Evolutionary conservation across 2,329 filamentous ascomycete species (phyloP).

Genomic region (Ophiostoma quercus): DNA sequence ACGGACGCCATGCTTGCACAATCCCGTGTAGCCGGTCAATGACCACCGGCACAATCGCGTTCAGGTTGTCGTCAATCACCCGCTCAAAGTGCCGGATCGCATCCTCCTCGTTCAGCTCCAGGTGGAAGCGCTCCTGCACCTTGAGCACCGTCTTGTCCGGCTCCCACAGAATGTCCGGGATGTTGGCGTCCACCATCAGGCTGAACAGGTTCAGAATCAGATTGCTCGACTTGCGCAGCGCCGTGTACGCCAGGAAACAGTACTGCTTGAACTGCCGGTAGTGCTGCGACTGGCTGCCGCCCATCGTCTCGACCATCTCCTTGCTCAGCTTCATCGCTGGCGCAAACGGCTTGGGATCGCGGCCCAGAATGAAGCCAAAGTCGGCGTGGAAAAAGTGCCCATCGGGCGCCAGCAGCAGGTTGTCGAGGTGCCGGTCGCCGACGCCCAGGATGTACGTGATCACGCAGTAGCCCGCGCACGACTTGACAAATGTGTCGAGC

Average conservation of each 20-base stretch:
- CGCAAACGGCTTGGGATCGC: slow-evolving; percentile 95
- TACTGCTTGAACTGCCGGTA: slow-evolving; percentile 92
- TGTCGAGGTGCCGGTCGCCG: slow-evolving; percentile 92
- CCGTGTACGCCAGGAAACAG: slow-evolving; percentile 90
- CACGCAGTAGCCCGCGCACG: slow-evolving; percentile 94
- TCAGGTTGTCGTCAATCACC: slow-evolving; percentile 84
- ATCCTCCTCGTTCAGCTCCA: slow-evolving; percentile 88
- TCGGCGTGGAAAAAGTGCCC: slow-evolving; percentile 98
- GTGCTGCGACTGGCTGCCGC: slow-evolving; percentile 71
- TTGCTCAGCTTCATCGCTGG: slow-evolving; percentile 95
- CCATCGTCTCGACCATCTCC: slow-evolving; percentile 99
- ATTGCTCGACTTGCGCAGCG: slow-evolving; percentile 81
- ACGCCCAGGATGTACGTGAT: slow-evolving; percentile 97
- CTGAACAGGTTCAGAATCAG: slow-evolving; percentile 93
- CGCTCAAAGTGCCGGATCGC: slow-evolving; percentile 82
- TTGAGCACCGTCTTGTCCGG: slow-evolving; percentile 92
- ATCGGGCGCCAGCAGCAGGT: slow-evolving; percentile 81
- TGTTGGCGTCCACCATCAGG: slow-evolving; percentile 95
- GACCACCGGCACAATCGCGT: slow-evolving; percentile 83
- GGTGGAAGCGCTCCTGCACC: slow-evolving; percentile 87
- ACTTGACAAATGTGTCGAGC: slow-evolving; percentile 92
- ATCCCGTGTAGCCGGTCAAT: slow-evolving; percentile 94
- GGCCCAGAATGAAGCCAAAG: slow-evolving; percentile 95
- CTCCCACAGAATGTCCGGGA: slow-evolving; percentile 88
- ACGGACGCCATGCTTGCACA: slow-evolving; percentile 85